phyloP scores from a whole-genome alignment of 2,329 filamentous ascomycete genomes.

The Hirsutella rhossiliensis region DNA sequence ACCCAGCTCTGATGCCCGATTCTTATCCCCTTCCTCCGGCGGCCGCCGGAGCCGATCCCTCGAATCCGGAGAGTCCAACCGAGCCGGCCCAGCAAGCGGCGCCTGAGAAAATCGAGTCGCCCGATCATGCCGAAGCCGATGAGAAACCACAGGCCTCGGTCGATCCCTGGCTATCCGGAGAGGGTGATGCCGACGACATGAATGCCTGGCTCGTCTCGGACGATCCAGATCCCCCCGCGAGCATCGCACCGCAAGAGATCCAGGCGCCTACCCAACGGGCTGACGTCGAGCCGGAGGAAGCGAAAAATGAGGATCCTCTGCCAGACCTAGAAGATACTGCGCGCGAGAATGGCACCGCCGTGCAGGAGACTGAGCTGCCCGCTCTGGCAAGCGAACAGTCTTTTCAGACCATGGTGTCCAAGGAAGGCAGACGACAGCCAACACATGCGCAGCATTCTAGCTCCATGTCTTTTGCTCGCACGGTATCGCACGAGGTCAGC shows the following conservation, averaged over 20 bases:
- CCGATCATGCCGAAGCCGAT: constrained; percentile 1
- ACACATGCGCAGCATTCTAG: constrained; percentile 42
- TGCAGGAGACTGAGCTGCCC: background rate
- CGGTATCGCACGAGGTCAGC: constrained; percentile 49
- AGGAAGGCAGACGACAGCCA: constrained; percentile 8
- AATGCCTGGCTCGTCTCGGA: constrained; percentile 13
- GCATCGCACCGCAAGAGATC: background rate
- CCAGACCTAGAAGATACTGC: too few relatives aligned
- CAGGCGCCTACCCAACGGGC: too few relatives aligned
- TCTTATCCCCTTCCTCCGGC: background rate
- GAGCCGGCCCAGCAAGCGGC: constrained; percentile 1
- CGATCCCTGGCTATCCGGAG: too few relatives aligned
- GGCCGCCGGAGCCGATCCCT: background rate
- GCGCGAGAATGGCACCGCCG: too few relatives aligned
- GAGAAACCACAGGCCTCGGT: background rate
- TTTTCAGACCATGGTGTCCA: background rate
- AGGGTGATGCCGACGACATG: constrained; percentile 5
- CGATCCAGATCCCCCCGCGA: background rate
- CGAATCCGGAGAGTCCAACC: background rate
- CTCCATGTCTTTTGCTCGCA: constrained; percentile 51
- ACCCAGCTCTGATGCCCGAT: constrained; percentile 28
- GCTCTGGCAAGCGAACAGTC: background rate
- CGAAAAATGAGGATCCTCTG: too few relatives aligned
- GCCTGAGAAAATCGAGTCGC: constrained; percentile 6
- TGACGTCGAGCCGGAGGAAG: too few relatives aligned